Evolutionary conservation across 2,329 filamentous ascomycete species (phyloP).

Genomic region (Scedosporium apiospermum): DNA sequence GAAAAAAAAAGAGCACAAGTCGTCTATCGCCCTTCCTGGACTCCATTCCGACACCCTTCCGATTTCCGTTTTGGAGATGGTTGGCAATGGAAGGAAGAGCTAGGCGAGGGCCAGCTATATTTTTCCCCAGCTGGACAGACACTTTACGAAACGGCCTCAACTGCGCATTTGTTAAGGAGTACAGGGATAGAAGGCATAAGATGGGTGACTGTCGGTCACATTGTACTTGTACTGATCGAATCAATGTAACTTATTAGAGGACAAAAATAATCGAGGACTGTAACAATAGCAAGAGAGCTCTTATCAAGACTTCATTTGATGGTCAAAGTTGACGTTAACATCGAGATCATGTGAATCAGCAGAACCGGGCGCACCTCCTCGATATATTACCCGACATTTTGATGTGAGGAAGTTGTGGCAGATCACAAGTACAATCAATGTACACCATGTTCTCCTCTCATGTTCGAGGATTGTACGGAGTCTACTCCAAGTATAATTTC

Average conservation of each 20-base stretch:
- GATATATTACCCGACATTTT: too few relatives aligned
- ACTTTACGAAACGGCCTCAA: not conserved
- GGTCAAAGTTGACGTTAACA: not conserved
- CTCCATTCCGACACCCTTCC: too few relatives aligned
- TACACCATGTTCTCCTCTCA: too few relatives aligned
- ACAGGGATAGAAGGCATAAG: not conserved
- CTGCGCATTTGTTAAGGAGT: not conserved
- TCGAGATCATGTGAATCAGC: too few relatives aligned
- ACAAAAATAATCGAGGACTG: not conserved
- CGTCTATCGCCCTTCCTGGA: too few relatives aligned
- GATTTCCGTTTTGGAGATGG: too few relatives aligned
- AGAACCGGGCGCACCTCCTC: too few relatives aligned
- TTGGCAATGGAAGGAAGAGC: not conserved
- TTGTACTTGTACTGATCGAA: not conserved
- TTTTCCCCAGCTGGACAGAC: not conserved
- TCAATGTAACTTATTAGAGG: not conserved
- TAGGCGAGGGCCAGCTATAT: not conserved
- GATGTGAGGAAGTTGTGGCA: too few relatives aligned
- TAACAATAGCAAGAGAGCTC: not conserved
- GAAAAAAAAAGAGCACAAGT: too few relatives aligned
- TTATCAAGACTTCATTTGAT: not conserved
- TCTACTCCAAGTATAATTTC: too few relatives aligned
- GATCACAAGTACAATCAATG: too few relatives aligned
- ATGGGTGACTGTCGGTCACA: not conserved
- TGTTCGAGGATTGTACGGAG: too few relatives aligned